These are phyloP conservation scores for Delitschia confertaspora DNA, from an alignment of 495 filamentous ascomycete species.

Conservation along the genomic window DNA sequence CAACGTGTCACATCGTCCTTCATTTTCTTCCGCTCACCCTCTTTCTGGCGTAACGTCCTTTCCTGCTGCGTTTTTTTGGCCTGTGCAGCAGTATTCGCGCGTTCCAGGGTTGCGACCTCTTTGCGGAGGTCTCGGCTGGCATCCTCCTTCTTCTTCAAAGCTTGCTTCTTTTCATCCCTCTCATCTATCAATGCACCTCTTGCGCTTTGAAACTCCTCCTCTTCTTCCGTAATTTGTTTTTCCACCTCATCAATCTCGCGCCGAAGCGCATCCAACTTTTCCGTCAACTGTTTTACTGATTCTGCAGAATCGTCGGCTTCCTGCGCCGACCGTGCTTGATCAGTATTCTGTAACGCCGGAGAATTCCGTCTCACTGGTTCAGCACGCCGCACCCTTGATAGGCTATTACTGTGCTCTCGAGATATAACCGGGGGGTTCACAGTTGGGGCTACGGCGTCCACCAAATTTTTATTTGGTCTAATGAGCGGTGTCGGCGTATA, in stretches of 20 bases:
- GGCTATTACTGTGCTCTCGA: slow-evolving; percentile 54
- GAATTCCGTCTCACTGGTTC: slow-evolving; percentile 67
- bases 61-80: slow-evolving; percentile 72
- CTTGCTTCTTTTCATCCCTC: slow-evolving; percentile 53
- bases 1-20: slow-evolving; percentile 52
- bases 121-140: slow-evolving; percentile 47
- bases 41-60: slow-evolving; percentile 52
- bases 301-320: slow-evolving; percentile 53
- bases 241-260: slow-evolving; percentile 35
- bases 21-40: slow-evolving; percentile 52
- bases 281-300: slow-evolving; percentile 40
- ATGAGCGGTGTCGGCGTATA: slow-evolving; percentile 39
- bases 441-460: slow-evolving; percentile 43
- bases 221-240: slow-evolving; percentile 49
- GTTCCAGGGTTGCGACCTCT: slow-evolving; percentile 70
- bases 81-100: slow-evolving; percentile 74
- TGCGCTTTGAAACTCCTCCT: slow-evolving; percentile 63
- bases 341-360: slow-evolving; percentile 56
- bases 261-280: slow-evolving; percentile 36
- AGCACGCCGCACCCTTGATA: slow-evolving; percentile 52
- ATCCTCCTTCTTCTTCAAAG: slow-evolving; percentile 25
- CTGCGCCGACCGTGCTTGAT: slow-evolving; percentile 34
- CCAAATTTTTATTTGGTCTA: slow-evolving; percentile 43
- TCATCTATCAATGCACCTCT: slow-evolving; percentile 53
- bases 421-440: slow-evolving; percentile 45